Evolutionary conservation across 768 basidiomycete genomes (phyloP).

Genomic region (Agaricus blazei): DNA sequence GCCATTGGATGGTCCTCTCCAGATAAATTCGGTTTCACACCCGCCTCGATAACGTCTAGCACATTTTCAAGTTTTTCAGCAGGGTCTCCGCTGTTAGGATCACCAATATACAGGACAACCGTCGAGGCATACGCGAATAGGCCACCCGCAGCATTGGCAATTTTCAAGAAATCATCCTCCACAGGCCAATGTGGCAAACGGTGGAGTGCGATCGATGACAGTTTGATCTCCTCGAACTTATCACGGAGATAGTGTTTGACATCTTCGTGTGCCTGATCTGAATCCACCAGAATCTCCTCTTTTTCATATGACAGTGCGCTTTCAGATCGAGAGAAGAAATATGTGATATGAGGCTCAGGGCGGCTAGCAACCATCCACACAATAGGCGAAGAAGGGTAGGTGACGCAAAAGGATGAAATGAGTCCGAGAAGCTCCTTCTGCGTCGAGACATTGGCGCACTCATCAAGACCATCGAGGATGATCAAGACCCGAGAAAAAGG

Average conservation of each 20-base stretch:
- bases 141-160: background rate
- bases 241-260: constrained; percentile 4
- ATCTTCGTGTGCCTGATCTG: constrained; percentile 11
- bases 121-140: background rate
- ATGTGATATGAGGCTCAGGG: constrained; percentile 18
- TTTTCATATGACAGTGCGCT: background rate
- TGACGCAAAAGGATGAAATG: constrained; percentile 1
- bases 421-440: background rate
- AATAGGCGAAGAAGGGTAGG: constrained; percentile 10
- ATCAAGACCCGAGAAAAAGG: constrained; percentile 3
- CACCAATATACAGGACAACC: background rate
- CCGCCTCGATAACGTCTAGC: background rate
- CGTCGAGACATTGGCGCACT: too few species aligned
- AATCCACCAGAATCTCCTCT: background rate
- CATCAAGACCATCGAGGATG: too few species aligned
- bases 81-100: background rate
- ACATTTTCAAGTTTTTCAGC: background rate
- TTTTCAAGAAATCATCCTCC: background rate
- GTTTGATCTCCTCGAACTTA: background rate
- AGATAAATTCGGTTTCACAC: too few species aligned
- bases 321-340: constrained; percentile 1
- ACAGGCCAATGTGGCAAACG: background rate
- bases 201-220: background rate
- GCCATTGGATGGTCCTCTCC: too few species aligned
- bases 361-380: constrained; percentile 22